These are phyloP conservation scores for Gymnopilus dilepis DNA, from an alignment of 768 basidiomycete genomes.

Conservation along the genomic window DNA sequence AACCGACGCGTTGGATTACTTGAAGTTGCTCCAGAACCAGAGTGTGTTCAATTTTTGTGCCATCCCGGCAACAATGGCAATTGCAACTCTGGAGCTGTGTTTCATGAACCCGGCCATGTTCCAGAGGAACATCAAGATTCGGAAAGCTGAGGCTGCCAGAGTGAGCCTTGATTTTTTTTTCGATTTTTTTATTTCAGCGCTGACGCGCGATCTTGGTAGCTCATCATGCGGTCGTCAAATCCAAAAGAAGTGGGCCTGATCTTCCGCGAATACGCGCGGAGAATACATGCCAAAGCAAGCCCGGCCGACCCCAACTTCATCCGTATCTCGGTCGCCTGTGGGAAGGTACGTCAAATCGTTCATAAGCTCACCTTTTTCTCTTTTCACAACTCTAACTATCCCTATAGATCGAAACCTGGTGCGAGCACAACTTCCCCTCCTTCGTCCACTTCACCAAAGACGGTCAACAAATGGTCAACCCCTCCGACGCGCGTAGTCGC, in stretches of 20 bases:
- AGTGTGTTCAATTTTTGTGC: constrained; percentile 96
- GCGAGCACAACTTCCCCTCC: constrained; percentile 91
- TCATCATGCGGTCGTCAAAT: constrained; percentile 93
- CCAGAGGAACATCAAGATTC: constrained; percentile 90
- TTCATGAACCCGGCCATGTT: constrained; percentile 94
- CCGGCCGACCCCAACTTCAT: constrained; percentile 90
- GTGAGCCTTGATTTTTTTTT: constrained; percentile 47
- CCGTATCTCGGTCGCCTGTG: constrained; percentile 80
- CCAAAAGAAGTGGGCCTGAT: constrained; percentile 89
- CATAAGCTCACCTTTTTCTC: background rate
- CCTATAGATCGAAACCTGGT: constrained; percentile 88
- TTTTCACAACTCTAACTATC: background rate
- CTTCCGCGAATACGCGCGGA: constrained; percentile 82
- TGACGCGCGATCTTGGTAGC: constrained; percentile 44
- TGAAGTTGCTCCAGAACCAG: constrained; percentile 86
- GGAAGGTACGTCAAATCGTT: constrained; percentile 59
- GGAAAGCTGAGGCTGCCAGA: constrained; percentile 85
- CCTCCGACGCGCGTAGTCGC: constrained; percentile 59
- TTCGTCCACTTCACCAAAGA: constrained; percentile 60
- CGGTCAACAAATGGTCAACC: constrained; percentile 43
- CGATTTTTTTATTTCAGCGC: background rate
- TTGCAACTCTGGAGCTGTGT: constrained; percentile 90
- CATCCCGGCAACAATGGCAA: constrained; percentile 93
- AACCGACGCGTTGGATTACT: constrained; percentile 88
- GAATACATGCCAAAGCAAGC: constrained; percentile 80